phyloP scores from a whole-genome alignment of 2,329 filamentous ascomycete genomes.

The Biscogniauxia marginata region DNA sequence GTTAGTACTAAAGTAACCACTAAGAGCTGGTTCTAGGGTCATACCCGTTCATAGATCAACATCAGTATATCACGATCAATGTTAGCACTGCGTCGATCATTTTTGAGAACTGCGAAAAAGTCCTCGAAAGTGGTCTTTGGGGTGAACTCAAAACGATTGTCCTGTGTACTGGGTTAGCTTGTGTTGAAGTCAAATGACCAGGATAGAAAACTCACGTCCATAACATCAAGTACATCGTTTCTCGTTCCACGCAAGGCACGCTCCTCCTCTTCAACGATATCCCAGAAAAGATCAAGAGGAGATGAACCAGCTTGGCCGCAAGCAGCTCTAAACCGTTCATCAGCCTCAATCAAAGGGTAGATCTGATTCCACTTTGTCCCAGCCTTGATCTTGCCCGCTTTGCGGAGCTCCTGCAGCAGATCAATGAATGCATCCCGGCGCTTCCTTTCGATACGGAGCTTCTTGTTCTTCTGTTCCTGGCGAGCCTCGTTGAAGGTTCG shows the following conservation, averaged over 20 bases:
- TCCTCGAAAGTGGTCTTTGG: constrained; percentile 85
- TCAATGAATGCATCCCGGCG: constrained; percentile 77
- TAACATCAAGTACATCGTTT: constrained; percentile 82
- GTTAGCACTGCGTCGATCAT: constrained; percentile 84
- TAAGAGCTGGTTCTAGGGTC: constrained; percentile 24
- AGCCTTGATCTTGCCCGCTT: constrained; percentile 79
- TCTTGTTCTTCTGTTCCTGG: constrained; percentile 82
- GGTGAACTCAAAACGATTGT: constrained; percentile 88
- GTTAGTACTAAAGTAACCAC: constrained; percentile 23
- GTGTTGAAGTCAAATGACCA: not conserved
- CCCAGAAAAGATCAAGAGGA: constrained; percentile 93
- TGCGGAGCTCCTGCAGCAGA: constrained; percentile 72
- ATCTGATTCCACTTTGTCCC: constrained; percentile 88
- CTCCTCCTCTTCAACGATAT: constrained; percentile 91
- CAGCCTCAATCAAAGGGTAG: constrained; percentile 70
- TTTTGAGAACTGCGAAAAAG: constrained; percentile 77
- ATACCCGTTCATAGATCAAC: constrained; percentile 79
- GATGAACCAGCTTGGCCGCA: constrained; percentile 81
- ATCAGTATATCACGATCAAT: constrained; percentile 77
- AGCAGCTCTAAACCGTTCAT: constrained; percentile 80
- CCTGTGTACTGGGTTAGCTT: constrained; percentile 48
- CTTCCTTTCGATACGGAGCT: constrained; percentile 79
- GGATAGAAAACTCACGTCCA: constrained; percentile 66
- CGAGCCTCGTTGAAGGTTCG: constrained; percentile 86
- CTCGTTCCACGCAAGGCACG: constrained; percentile 75